A percentile compares a stretch with the other conserved stretches of the same genome.
Evolutionary conservation across 2,329 filamentous ascomycete genomes (phyloP).

Genomic region (Nigrospora sphaerica): DNA sequence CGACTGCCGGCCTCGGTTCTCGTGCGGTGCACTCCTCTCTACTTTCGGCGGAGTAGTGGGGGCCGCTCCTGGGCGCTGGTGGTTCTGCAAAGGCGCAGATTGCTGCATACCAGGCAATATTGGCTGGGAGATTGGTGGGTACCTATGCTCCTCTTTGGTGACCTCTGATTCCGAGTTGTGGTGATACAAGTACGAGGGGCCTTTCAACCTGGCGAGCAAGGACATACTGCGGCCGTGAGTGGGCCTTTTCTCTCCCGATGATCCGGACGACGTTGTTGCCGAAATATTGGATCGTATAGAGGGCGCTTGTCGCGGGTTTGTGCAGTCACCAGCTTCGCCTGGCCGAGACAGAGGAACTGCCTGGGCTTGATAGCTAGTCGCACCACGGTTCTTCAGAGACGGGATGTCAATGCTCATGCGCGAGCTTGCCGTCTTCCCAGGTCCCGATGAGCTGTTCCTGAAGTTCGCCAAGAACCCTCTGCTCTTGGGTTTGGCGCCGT

Average conservation of each 20-base stretch:
- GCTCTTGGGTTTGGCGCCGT: slow-evolving; percentile 18
- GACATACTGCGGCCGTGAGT: slow-evolving; percentile 22
- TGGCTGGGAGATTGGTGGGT: slow-evolving; percentile 11
- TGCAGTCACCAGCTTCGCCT: slow-evolving; percentile 8
- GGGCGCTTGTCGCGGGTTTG: slow-evolving; percentile 16
- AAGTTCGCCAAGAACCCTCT: slow-evolving; percentile 21
- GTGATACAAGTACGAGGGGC: slow-evolving; percentile 23
- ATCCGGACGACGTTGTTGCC: slow-evolving; percentile 18
- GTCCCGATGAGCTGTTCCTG: slow-evolving; percentile 15
- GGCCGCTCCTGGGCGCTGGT: neutral
- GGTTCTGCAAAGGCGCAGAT: neutral
- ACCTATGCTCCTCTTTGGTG: slow-evolving; percentile 2
- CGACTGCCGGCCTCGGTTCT: neutral
- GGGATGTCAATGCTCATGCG: slow-evolving; percentile 8
- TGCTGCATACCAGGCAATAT: neutral
- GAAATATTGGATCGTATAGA: slow-evolving; percentile 18
- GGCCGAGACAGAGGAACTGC: neutral
- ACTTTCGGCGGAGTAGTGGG: neutral
- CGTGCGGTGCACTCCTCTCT: neutral
- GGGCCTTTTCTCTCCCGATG: slow-evolving; percentile 18
- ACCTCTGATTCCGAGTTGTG: slow-evolving; percentile 9
- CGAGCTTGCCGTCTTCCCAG: slow-evolving; percentile 14
- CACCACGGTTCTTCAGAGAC: neutral
- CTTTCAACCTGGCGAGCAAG: slow-evolving; percentile 20
- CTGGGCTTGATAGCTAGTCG: too few relatives aligned